These are phyloP conservation scores for Metschnikowia baotianmanensis DNA, from an alignment of 805 yeast genomes.

Conservation along the genomic window DNA sequence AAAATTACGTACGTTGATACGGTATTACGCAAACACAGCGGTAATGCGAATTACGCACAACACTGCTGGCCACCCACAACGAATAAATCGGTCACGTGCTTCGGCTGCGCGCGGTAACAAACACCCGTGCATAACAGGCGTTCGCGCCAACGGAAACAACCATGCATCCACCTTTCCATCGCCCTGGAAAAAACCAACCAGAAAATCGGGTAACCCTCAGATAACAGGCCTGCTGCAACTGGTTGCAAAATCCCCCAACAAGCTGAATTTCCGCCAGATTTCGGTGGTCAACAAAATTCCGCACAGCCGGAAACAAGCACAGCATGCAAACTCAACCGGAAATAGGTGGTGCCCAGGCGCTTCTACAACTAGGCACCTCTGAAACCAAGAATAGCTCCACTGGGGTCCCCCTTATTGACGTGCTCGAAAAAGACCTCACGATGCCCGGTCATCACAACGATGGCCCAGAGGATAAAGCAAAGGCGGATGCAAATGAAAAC, in stretches of 20 bases:
- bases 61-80: too few species aligned
- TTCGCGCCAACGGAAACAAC: neutral
- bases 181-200: constrained; percentile 3
- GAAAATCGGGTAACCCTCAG: constrained; percentile 22
- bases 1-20: too few species aligned
- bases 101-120: too few species aligned
- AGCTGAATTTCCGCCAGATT: neutral
- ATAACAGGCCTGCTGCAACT: constrained; percentile 8
- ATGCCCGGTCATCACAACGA: neutral
- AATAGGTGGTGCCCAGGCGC: constrained; percentile 47
- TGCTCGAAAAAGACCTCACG: neutral
- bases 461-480: neutral
- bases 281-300: too few species aligned
- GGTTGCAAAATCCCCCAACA: constrained; percentile 17
- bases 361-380: constrained; percentile 37
- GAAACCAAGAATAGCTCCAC: neutral
- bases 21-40: too few species aligned
- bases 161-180: constrained; percentile 1
- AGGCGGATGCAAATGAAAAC: neutral
- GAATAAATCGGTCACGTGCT: too few species aligned
- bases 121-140: neutral
- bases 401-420: constrained; percentile 1
- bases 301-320: neutral
- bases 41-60: too few species aligned
- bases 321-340: constrained; percentile 37